Evolutionary conservation across 2,329 filamentous ascomycete genomes (phyloP).

Genomic region (Kalmusia sp.): DNA sequence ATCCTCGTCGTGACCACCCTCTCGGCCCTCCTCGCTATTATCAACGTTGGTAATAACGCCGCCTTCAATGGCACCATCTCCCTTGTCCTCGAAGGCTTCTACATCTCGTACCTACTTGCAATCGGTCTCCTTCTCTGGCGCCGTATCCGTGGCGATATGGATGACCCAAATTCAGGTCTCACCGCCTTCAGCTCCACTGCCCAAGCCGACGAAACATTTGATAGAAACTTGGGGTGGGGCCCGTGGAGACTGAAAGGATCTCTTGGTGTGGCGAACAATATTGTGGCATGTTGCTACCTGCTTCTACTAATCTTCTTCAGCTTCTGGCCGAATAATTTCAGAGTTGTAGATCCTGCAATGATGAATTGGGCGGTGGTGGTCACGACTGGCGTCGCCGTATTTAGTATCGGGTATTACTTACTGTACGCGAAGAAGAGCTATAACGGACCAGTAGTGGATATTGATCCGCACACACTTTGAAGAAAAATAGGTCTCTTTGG

Average conservation of each 20-base stretch:
- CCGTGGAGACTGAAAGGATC: constrained; percentile 42
- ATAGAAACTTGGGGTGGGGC: constrained; percentile 38
- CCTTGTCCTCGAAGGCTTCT: constrained; percentile 45
- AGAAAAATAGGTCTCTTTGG: background rate
- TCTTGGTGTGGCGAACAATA: constrained; percentile 39
- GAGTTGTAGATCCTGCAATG: constrained; percentile 19
- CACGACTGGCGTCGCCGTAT: constrained; percentile 33
- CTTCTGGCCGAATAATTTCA: constrained; percentile 39
- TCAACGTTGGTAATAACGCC: constrained; percentile 59
- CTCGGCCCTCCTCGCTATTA: constrained; percentile 55
- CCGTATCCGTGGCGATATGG: constrained; percentile 42
- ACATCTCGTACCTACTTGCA: constrained; percentile 44
- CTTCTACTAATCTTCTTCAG: constrained; percentile 44
- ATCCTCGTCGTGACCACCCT: constrained; percentile 55
- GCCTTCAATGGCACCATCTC: constrained; percentile 47
- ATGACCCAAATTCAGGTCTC: constrained; percentile 25
- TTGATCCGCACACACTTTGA: constrained; percentile 32
- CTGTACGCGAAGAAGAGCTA: constrained; percentile 39
- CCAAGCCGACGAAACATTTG: constrained; percentile 25
- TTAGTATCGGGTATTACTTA: constrained; percentile 42
- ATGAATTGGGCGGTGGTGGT: constrained; percentile 47
- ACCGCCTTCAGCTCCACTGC: constrained; percentile 28
- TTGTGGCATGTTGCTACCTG: constrained; percentile 41
- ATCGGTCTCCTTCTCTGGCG: constrained; percentile 43
- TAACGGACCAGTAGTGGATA: constrained; percentile 41